Percentiles rank a stretch among this genome's conserved stretches.
phyloP scores from a whole-genome alignment of 495 filamentous ascomycete species.

The Durotheca rogersii region DNA sequence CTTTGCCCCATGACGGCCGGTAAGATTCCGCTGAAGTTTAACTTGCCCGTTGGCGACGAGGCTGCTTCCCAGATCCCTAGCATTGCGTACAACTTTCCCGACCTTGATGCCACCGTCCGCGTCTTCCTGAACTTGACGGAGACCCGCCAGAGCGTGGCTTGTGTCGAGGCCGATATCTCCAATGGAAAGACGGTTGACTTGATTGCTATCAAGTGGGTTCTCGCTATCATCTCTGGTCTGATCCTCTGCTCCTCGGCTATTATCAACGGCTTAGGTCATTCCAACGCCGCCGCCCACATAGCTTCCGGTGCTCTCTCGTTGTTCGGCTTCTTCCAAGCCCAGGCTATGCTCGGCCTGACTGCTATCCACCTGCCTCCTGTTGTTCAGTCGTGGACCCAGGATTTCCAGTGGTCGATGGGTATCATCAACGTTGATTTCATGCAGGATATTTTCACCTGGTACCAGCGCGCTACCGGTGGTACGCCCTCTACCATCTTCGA shows the following conservation, averaged over 20 bases:
- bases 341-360: conserved; percentile 91
- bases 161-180: conserved; percentile 83
- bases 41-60: conserved; percentile 57
- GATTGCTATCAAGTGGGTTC: conserved; percentile 82
- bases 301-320: conserved; percentile 90
- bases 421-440: conserved; percentile 88
- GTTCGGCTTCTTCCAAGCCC: conserved; percentile 93
- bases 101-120: conserved; percentile 84
- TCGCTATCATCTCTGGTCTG: conserved; percentile 81
- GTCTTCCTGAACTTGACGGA: conserved; percentile 73
- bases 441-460: conserved; percentile 90
- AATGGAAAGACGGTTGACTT: conserved; percentile 94
- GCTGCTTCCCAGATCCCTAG: conserved; percentile 69
- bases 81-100: conserved; percentile 87
- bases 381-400: conserved; percentile 92
- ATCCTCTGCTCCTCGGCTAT: conserved; percentile 82
- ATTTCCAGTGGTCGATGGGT: conserved; percentile 98
- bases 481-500: conserved; percentile 79
- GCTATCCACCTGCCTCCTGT: conserved; percentile 85
- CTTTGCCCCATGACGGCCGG: conserved; percentile 94
- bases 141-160: conserved; percentile 66
- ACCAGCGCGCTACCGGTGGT: conserved; percentile 90
- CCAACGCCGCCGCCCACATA: conserved; percentile 96
- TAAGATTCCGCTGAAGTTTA: conserved; percentile 72
- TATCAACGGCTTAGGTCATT: conserved; percentile 78